Evolutionary conservation across 169 alveolate species (phyloP).

Genomic region (Cryptosporidium parvum): DNA sequence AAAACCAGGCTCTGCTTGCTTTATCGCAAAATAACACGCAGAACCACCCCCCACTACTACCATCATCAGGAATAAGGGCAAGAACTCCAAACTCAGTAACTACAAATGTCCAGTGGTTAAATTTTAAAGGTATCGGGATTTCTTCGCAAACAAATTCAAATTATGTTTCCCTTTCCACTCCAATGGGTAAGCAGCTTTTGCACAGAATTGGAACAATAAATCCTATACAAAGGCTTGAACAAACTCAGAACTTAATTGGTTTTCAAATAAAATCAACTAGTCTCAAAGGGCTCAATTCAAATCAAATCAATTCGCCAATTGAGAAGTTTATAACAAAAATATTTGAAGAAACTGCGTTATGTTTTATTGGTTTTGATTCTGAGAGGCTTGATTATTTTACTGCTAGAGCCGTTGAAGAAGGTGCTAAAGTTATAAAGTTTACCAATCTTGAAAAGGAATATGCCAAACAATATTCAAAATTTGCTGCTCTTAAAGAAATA

Average conservation of each 20-base stretch:
- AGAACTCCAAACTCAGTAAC: slow-evolving; percentile 43
- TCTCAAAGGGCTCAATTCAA: not conserved
- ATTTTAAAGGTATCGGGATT: slow-evolving; percentile 54
- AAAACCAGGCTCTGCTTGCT: slow-evolving; percentile 35
- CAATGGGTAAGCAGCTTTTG: slow-evolving; percentile 63
- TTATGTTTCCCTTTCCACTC: slow-evolving; percentile 62
- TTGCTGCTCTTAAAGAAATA: not conserved
- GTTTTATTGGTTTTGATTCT: slow-evolving; percentile 65
- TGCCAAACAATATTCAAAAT: not conserved
- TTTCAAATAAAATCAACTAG: not conserved
- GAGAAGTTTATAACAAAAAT: slow-evolving; percentile 3
- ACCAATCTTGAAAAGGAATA: slow-evolving; percentile 26
- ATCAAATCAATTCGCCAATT: not conserved
- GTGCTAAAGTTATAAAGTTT: slow-evolving; percentile 44
- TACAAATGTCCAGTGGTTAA: slow-evolving; percentile 44
- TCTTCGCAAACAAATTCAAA: slow-evolving; percentile 20
- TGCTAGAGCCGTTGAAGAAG: slow-evolving; percentile 65
- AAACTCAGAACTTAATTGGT: not conserved
- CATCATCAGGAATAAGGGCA: slow-evolving; percentile 17
- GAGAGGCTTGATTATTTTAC: slow-evolving; percentile 62
- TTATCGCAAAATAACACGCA: not conserved
- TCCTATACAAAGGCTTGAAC: slow-evolving; percentile 67
- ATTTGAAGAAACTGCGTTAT: slow-evolving; percentile 58
- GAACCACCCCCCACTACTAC: slow-evolving; percentile 14
- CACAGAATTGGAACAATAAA: slow-evolving; percentile 64